Percentiles rank a stretch among this genome's conserved stretches.
Evolutionary conservation across 352 stramenopile species (phyloP).

Genomic region (Phytophthora kernoviae): DNA sequence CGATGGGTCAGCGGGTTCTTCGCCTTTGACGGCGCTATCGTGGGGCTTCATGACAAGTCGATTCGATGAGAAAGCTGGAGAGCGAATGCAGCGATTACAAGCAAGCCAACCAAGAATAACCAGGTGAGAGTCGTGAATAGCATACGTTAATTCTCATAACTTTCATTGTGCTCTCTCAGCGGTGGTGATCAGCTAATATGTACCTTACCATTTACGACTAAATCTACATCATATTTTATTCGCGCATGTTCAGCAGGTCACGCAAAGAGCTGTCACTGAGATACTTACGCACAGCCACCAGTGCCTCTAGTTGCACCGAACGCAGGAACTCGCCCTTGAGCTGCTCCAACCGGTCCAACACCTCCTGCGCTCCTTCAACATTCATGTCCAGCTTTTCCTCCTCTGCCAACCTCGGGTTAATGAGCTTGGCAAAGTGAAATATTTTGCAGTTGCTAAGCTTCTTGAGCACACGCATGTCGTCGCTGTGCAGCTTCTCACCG

Average conservation of each 20-base stretch:
- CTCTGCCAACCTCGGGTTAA: slow-evolving; percentile 64
- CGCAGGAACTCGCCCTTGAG: slow-evolving; percentile 75
- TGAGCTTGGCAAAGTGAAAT: slow-evolving; percentile 72
- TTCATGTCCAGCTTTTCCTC: slow-evolving; percentile 56
- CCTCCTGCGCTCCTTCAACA: slow-evolving; percentile 31
- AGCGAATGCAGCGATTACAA: background rate
- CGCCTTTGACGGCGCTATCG: slow-evolving; percentile 14
- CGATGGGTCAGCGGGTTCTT: slow-evolving; percentile 6
- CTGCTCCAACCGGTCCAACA: slow-evolving; percentile 48
- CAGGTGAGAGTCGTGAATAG: too few relatives aligned
- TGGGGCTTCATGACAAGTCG: slow-evolving; percentile 15
- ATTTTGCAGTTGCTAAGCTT: slow-evolving; percentile 86
- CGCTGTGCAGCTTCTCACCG: slow-evolving; percentile 77
- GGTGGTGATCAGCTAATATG: too few relatives aligned
- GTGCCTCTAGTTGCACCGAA: slow-evolving; percentile 75
- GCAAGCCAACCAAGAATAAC: slow-evolving; percentile 20
- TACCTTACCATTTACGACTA: background rate
- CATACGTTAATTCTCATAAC: too few relatives aligned
- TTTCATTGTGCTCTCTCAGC: too few relatives aligned
- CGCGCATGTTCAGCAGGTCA: slow-evolving; percentile 57
- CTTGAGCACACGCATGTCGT: slow-evolving; percentile 86
- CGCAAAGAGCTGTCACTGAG: slow-evolving; percentile 71
- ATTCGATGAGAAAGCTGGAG: background rate
- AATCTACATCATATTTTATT: slow-evolving; percentile 8
- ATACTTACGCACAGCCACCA: slow-evolving; percentile 77